Percentiles rank a stretch among this genome's conserved stretches.
Conservation (phyloP, 345 rosid species). For the Anastatica hierochuntica region DNA sequence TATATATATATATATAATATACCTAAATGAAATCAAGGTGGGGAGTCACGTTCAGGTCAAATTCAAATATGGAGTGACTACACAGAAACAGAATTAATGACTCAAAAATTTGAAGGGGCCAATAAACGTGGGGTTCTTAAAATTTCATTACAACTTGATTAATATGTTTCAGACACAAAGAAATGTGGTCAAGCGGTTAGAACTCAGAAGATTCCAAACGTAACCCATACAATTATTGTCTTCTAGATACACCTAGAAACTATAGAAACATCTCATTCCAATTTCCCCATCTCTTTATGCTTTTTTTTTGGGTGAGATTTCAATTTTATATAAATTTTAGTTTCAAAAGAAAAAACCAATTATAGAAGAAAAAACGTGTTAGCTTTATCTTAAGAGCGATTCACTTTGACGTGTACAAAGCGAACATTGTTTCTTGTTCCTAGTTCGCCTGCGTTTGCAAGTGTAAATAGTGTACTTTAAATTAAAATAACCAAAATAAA, state of each 20-base stretch:
- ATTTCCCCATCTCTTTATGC: background rate
- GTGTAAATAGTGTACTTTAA: no score
- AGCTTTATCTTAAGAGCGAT: no score
- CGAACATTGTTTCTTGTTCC: no score
- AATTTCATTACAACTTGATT: constrained; percentile 3
- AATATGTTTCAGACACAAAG: constrained; percentile 1
- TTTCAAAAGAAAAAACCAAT: background rate
- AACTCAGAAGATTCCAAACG: constrained; percentile 12
- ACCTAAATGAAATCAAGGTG: background rate
- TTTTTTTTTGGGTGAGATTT: background rate
- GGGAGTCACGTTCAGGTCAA: background rate
- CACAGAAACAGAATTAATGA: constrained; percentile 13
- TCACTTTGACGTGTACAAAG: no score
- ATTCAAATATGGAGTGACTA: constrained; percentile 16
- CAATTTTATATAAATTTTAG: background rate
- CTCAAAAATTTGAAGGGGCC: constrained; percentile 16
- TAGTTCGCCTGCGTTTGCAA: no score
- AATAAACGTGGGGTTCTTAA: constrained; percentile 4
- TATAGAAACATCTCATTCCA: constrained; percentile 2
- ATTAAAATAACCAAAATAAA: no score
- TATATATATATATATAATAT: constrained; percentile 1
- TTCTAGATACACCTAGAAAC: constrained; percentile 12
- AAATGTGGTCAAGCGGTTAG: constrained; percentile 6
- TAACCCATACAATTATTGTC: constrained; percentile 11
- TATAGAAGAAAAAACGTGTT: no score